These are phyloP conservation scores for Macadamia tetraphylla DNA, from an alignment of 164 flowering plant species.

Conservation along the genomic window DNA sequence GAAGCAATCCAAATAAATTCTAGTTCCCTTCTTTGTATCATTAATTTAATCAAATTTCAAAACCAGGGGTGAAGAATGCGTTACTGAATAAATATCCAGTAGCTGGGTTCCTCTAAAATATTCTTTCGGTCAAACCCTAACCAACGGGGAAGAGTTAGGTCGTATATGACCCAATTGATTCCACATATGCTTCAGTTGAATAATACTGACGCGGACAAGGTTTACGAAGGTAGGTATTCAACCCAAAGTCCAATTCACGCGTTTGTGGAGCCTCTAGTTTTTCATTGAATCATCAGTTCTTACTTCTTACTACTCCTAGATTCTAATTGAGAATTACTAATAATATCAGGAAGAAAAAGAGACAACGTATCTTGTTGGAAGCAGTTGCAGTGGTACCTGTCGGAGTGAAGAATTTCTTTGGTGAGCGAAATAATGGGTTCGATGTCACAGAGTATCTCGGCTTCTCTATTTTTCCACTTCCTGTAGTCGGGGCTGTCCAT, in stretches of 20 bases:
- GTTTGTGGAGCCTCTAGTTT: not conserved
- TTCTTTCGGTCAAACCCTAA: not conserved
- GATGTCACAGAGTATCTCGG: conserved; percentile 58
- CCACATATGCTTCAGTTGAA: not conserved
- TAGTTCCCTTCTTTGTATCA: not conserved
- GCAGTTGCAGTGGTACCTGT: conserved; percentile 32
- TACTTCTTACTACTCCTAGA: not conserved
- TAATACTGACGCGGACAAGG: not conserved
- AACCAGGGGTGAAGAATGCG: not conserved
- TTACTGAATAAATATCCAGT: not conserved
- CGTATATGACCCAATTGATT: not conserved
- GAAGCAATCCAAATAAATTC: too few species aligned
- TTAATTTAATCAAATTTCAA: not conserved
- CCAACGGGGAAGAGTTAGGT: not conserved
- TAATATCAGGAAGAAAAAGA: not conserved
- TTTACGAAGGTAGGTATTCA: not conserved
- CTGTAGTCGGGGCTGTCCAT: conserved; percentile 44
- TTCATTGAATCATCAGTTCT: not conserved
- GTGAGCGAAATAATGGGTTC: conserved; percentile 42
- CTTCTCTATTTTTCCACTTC: conserved; percentile 62
- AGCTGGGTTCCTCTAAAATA: not conserved
- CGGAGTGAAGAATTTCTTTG: conserved; percentile 77
- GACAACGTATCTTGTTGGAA: not conserved
- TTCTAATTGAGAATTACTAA: not conserved
- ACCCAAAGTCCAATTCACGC: not conserved